These are phyloP conservation scores for Cajanus cajan DNA, from an alignment of 306 rosid species.

Conservation along the genomic window DNA sequence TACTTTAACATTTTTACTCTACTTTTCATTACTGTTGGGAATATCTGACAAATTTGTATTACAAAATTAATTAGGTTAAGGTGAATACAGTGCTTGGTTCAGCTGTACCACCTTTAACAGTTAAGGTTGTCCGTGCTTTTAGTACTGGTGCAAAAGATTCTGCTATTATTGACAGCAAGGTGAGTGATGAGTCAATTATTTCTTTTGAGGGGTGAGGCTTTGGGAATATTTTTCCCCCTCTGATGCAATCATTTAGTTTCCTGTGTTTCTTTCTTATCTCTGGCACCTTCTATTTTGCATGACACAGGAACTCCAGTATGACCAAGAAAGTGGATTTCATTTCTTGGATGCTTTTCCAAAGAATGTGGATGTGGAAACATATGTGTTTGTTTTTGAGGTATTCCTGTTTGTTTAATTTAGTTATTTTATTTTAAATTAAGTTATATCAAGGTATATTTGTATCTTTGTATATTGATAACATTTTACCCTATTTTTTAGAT, in stretches of 20 bases:
- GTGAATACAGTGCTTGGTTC: constrained; percentile 92
- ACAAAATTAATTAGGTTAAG: constrained; percentile 63
- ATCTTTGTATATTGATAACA: constrained; percentile 10
- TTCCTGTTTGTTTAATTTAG: constrained; percentile 13
- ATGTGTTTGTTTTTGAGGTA: constrained; percentile 86
- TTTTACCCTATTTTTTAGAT: constrained; percentile 48
- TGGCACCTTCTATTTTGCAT: constrained; percentile 21
- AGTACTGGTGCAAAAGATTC: constrained; percentile 61
- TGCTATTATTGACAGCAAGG: constrained; percentile 66
- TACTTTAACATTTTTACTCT: background rate
- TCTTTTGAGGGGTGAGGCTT: constrained; percentile 20
- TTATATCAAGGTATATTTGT: constrained; percentile 21
- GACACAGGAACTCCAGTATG: constrained; percentile 76
- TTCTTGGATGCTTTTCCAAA: constrained; percentile 58
- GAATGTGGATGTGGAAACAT: constrained; percentile 70
- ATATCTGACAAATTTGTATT: constrained; percentile 19
- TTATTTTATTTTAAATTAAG: constrained; percentile 2
- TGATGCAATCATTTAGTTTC: constrained; percentile 10
- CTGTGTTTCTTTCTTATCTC: constrained; percentile 12
- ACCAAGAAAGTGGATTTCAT: constrained; percentile 59
- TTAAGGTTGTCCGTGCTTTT: constrained; percentile 71
- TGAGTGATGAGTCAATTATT: constrained; percentile 26
- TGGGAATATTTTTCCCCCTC: background rate
- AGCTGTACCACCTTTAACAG: constrained; percentile 79
- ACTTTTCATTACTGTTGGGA: background rate